phyloP scores from a whole-genome alignment of 192 early-diverging fungal genomes.

The Umbelopsis sp. region DNA sequence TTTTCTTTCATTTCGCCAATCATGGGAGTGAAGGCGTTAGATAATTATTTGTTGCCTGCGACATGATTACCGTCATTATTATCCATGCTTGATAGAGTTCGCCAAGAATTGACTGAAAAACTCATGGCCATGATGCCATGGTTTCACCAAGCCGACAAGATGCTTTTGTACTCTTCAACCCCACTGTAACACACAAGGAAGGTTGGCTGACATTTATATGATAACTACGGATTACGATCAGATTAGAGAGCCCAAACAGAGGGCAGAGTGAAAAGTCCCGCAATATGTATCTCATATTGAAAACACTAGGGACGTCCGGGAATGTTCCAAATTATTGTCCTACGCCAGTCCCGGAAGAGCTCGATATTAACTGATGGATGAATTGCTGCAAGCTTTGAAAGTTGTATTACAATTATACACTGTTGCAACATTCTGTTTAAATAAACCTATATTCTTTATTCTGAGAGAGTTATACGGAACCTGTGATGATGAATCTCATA shows the following conservation, averaged over 20 bases:
- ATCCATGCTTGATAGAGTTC: too few species aligned
- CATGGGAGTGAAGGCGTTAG: background rate
- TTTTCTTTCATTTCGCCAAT: background rate
- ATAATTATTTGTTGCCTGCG: too few species aligned
- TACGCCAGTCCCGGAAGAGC: constrained; percentile 14
- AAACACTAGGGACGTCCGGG: background rate
- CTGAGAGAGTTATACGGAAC: background rate
- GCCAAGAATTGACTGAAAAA: too few species aligned
- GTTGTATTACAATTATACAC: background rate
- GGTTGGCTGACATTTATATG: background rate
- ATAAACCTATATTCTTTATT: background rate
- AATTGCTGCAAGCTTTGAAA: too few species aligned
- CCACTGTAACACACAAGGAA: background rate
- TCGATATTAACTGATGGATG: background rate
- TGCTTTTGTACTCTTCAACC: background rate
- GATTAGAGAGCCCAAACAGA: background rate
- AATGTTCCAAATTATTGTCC: constrained; percentile 14
- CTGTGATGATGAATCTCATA: background rate
- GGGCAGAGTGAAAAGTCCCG: background rate
- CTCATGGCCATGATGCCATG: too few species aligned
- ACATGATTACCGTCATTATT: too few species aligned
- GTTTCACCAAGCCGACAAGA: too few species aligned
- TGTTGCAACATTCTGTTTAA: background rate
- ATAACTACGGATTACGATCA: background rate
- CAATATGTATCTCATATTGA: background rate